Evolutionary conservation across 495 filamentous ascomycete genomes (phyloP), one percentile per base, ranked within the genome.

Genomic region (Xylaria cubensis): DNA sequence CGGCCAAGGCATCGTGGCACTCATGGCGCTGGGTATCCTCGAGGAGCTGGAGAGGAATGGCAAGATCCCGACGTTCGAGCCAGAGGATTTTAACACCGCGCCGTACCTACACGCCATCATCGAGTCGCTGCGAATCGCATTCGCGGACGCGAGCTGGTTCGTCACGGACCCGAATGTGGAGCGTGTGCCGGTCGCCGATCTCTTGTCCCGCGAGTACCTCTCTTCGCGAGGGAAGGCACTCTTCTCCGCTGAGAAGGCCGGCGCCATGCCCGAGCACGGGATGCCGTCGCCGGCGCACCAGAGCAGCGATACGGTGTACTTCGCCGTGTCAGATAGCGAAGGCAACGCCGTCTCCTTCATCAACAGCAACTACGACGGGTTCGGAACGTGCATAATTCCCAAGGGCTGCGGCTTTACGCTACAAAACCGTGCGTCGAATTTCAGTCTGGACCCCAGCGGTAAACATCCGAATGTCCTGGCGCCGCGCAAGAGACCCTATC

Each of bases 291-390:
- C 81, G 0, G 87, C 89, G 10, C 81, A 89, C 78, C 69, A 90
- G 88, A 61, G 92, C 92, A 85, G 83, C 75, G 97, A 99, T 82
- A 99, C 96, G 0, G 97, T 98, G 69, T 98, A 97, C 85, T 95
- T 99, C 78, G 90, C 92, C 61, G 90, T 89, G 3, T 92, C 94
- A 3, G 96, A 99, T 84, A 73, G 79, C 12, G 77, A 87, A 19
- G 96, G 96, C 62, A 98, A 98, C 84, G 95, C 90, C 44, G 94
- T 95, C 76, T 94, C 91, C 71, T 97, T 99, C 86, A 98, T 98
- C 82, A 98, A 97, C 86, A 94, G 91, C 83, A 96, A 94, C 85
- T 98, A 94, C 84, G 90, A 86, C 69, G 93, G 93, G 42, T 98
- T 98, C 85, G 97, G 97, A 69, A 94, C 93, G 1, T 87, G 84